These are phyloP conservation scores for Entrophospora sp. DNA, from an alignment of 192 early-diverging fungal genomes.

Conservation along the genomic window DNA sequence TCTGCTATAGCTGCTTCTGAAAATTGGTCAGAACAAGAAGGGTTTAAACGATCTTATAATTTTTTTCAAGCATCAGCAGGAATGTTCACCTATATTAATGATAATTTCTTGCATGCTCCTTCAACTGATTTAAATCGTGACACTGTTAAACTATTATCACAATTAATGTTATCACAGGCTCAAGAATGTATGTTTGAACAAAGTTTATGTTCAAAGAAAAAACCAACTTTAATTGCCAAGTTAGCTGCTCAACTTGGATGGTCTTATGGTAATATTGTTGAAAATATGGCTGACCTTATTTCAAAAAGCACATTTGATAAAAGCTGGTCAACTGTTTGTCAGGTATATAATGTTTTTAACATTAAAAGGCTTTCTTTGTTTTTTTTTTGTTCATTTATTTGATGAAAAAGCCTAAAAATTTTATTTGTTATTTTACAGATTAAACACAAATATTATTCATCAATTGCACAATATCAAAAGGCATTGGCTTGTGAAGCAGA, in stretches of 20 bases:
- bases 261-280: constrained; percentile 66
- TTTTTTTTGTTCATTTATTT: background rate
- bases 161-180: constrained; percentile 89
- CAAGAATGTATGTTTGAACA: constrained; percentile 91
- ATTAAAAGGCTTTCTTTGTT: background rate
- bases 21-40: constrained; percentile 62
- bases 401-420: background rate
- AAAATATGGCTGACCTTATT: constrained; percentile 57
- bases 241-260: constrained; percentile 73
- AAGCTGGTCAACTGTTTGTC: constrained; percentile 74
- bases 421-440: constrained; percentile 40
- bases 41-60: constrained; percentile 76
- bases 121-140: constrained; percentile 86
- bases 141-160: constrained; percentile 72
- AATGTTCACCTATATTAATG: constrained; percentile 90
- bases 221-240: constrained; percentile 80
- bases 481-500: constrained; percentile 68
- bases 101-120: constrained; percentile 97
- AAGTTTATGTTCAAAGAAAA: constrained; percentile 79
- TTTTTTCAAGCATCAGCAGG: constrained; percentile 94
- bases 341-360: constrained; percentile 34
- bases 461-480: constrained; percentile 81
- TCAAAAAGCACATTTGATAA: constrained; percentile 66
- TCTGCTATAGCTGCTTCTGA: constrained; percentile 67
- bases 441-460: constrained; percentile 82